Evolutionary conservation across 345 rosid species (phyloP).

Genomic region (Euclidium syriacum): DNA sequence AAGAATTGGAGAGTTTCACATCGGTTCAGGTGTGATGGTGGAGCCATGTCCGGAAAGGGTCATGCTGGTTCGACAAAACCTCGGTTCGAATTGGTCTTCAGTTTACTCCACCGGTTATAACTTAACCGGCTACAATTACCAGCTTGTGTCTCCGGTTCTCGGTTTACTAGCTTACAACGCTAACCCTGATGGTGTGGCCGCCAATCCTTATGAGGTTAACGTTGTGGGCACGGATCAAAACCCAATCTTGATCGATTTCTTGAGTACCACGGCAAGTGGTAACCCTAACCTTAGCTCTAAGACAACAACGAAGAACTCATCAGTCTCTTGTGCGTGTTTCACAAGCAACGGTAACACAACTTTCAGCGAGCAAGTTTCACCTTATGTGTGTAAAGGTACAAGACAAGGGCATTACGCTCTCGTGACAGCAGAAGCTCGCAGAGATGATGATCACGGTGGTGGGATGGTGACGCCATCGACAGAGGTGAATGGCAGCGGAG

Average conservation of each 20-base stretch:
- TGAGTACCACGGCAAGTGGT: constrained; percentile 3
- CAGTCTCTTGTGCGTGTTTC: constrained; percentile 26
- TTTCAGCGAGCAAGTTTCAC: constrained; percentile 26
- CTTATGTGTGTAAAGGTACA: constrained; percentile 27
- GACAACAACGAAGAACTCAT: neutral
- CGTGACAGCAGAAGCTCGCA: neutral
- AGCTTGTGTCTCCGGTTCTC: constrained; percentile 30
- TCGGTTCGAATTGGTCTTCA: constrained; percentile 32
- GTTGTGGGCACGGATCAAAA: constrained; percentile 2
- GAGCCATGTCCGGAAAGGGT: constrained; percentile 33
- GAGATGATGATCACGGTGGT: neutral
- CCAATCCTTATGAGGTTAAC: constrained; percentile 19
- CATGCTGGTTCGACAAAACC: constrained; percentile 30
- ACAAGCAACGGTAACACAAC: constrained; percentile 19
- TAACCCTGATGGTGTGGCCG: constrained; percentile 29
- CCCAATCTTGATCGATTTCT: constrained; percentile 27
- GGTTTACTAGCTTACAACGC: constrained; percentile 31
- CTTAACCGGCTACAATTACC: constrained; percentile 13
- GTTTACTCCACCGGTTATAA: constrained; percentile 22
- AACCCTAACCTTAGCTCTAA: neutral
- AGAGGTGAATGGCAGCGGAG: constrained; percentile 11
- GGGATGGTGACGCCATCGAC: constrained; percentile 24
- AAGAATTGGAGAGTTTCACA: constrained; percentile 26
- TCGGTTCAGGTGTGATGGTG: constrained; percentile 21
- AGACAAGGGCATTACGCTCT: constrained; percentile 33